A percentile compares a stretch with the other conserved stretches of the same genome.
Conservation (phyloP, 2,329 filamentous ascomycete species). For the Cladosporium austrohemisphaericum region DNA sequence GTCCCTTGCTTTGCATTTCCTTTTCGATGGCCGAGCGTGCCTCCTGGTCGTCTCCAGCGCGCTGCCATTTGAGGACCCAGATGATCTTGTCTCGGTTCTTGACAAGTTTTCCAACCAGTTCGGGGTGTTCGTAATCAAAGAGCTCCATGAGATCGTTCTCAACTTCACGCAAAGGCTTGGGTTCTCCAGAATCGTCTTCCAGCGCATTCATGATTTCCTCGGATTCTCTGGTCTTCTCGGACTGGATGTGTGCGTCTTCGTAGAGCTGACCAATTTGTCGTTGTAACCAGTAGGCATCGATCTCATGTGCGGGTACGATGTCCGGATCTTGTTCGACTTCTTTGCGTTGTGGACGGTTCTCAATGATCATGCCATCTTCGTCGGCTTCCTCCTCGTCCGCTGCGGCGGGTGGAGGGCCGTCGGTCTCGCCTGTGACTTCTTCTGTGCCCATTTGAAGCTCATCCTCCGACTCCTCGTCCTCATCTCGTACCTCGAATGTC, state of each 20-base stretch:
- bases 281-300: slow-evolving; percentile 97
- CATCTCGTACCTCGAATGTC: slow-evolving; percentile 81
- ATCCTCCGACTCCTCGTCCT: slow-evolving; percentile 73
- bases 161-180: slow-evolving; percentile 83
- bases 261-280: slow-evolving; percentile 86
- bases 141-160: slow-evolving; percentile 98
- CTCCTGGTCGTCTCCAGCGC: slow-evolving; percentile 71
- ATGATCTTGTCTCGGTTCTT: slow-evolving; percentile 90
- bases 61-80: slow-evolving; percentile 86
- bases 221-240: slow-evolving; percentile 84
- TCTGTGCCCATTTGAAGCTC: slow-evolving; percentile 45
- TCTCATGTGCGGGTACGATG: slow-evolving; percentile 75
- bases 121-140: slow-evolving; percentile 94
- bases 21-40: slow-evolving; percentile 74
- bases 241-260: slow-evolving; percentile 84
- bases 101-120: slow-evolving; percentile 85
- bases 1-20: slow-evolving; percentile 85
- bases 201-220: slow-evolving; percentile 77
- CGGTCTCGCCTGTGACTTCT: slow-evolving; percentile 34
- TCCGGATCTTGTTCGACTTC: slow-evolving; percentile 51
- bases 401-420: slow-evolving; percentile 47
- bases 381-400: slow-evolving; percentile 52
- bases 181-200: slow-evolving; percentile 66
- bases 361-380: slow-evolving; percentile 81
- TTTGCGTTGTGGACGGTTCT: slow-evolving; percentile 56